Evolutionary conservation across 768 basidiomycete genomes (phyloP).

Genomic region (Tremella fuciformis): DNA sequence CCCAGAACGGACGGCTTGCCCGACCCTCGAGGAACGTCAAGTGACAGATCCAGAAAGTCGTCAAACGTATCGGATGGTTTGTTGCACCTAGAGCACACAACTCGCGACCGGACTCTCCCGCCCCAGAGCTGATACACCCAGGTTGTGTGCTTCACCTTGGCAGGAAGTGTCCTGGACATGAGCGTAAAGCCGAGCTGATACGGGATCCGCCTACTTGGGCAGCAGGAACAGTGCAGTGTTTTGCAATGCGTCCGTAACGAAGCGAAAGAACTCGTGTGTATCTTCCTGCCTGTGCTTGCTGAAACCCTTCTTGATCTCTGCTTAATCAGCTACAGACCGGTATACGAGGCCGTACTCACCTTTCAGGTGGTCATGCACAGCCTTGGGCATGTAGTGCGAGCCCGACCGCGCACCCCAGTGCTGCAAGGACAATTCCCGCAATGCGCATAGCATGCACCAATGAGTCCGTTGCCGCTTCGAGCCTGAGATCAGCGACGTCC

Average conservation of each 20-base stretch:
- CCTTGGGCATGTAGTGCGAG: conserved; percentile 61
- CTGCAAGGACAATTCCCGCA: conserved; percentile 60
- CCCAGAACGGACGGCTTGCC: conserved; percentile 57
- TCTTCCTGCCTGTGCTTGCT: conserved; percentile 91
- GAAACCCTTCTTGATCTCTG: conserved; percentile 89
- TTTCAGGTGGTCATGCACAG: conserved; percentile 67
- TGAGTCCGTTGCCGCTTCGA: neutral
- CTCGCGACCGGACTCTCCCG: conserved; percentile 83
- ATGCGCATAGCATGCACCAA: conserved; percentile 53
- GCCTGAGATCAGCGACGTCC: neutral
- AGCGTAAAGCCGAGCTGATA: neutral
- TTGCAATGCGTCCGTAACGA: conserved; percentile 86
- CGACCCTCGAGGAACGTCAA: conserved; percentile 80
- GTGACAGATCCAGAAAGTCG: conserved; percentile 84
- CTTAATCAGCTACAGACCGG: conserved; percentile 8
- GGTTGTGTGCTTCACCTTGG: conserved; percentile 65
- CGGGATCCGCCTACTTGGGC: conserved; percentile 59
- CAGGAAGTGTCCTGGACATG: conserved; percentile 19
- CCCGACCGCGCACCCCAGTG: conserved; percentile 54
- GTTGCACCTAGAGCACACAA: conserved; percentile 74
- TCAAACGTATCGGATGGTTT: conserved; percentile 96
- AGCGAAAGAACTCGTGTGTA: conserved; percentile 94
- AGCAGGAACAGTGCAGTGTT: conserved; percentile 72
- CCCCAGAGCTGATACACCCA: conserved; percentile 96
- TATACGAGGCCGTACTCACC: conserved; percentile 53